Base-by-base conservation (phyloP, 148 eudicot genomes). In the Amaranthus palmeri region DNA sequence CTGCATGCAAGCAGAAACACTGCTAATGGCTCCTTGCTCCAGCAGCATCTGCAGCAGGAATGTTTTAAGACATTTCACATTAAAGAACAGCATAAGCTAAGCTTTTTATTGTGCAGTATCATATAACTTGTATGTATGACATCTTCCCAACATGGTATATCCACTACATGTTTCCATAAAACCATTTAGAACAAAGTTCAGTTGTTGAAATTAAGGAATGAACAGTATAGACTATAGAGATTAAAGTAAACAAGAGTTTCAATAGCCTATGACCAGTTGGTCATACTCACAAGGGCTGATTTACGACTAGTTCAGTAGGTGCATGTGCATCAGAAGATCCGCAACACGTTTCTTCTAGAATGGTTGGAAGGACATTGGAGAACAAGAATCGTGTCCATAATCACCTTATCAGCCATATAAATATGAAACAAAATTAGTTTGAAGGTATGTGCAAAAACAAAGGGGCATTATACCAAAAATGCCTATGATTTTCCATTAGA, bases 1-100 rank as follows among this genome's bases (percentile, higher is more conserved):
- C 71, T 91, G 85, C 91, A 95, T 83, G 63, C 91, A 88, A 51
- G 88, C 91, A 71, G 83, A 77, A 70, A 95, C 83, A 72, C 80
- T 67, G 61, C 77, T 72, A 59, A 74, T 73, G 63, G 71, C 78
- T 69, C 87, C 91, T 76, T 88, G 86, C 83, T 91, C 91, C 49
- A 95, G 77, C 77, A 95, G 76, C 64, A 86, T 83, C 98, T 93
- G 83, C 58, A 55, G 36, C 70, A 73, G 53, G 58, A 69, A 43
- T 25, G 54, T 74, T n/a, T n/a, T 14, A 47, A 69, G 18, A 49
- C 61, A 17, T 41, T 54, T 42, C 56, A 68, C 42, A 15, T 0
- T 2, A 65, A 15, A 3, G 13, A 15, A 45, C 6, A 65, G n/a
- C 54, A 17, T 17, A 15, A n/a, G 25, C 18, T 46, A 65, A 25